A percentile compares a stretch with the other conserved stretches of the same genome.
phyloP scores from a whole-genome alignment of 2,329 filamentous ascomycete species.

The Ilyonectria mors-panacis region DNA sequence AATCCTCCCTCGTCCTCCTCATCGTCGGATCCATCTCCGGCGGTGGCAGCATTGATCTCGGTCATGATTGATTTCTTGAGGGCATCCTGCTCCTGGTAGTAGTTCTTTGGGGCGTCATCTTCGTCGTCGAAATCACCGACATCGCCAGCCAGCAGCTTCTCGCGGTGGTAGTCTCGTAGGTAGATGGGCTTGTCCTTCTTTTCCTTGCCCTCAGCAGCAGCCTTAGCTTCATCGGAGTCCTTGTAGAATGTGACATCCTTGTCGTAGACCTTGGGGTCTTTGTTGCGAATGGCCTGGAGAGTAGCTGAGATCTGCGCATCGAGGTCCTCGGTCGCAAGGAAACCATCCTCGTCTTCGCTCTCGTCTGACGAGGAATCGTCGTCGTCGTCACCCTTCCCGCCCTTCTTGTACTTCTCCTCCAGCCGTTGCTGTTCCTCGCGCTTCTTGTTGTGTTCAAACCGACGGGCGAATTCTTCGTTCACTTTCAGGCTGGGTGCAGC shows the following conservation, averaged over 20 bases:
- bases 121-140: slow-evolving; percentile 72
- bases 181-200: slow-evolving; percentile 89
- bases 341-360: slow-evolving; percentile 91
- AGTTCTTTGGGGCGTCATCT: slow-evolving; percentile 75
- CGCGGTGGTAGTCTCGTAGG: slow-evolving; percentile 90
- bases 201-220: slow-evolving; percentile 52
- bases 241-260: slow-evolving; percentile 83
- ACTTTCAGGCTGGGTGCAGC: slow-evolving; percentile 76
- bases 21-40: slow-evolving; percentile 65
- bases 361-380: slow-evolving; percentile 81
- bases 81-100: slow-evolving; percentile 89
- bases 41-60: slow-evolving; percentile 79
- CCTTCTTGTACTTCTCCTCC: slow-evolving; percentile 84
- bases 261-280: slow-evolving; percentile 94
- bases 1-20: slow-evolving; percentile 77
- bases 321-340: slow-evolving; percentile 86
- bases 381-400: slow-evolving; percentile 60
- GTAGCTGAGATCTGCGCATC: slow-evolving; percentile 92
- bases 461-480: slow-evolving; percentile 89
- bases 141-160: slow-evolving; percentile 85
- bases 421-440: slow-evolving; percentile 86
- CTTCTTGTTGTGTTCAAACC: slow-evolving; percentile 98
- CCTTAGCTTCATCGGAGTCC: slow-evolving; percentile 67
- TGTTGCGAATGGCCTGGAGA: slow-evolving; percentile 87
- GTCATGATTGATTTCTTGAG: slow-evolving; percentile 84